Percentiles rank a stretch among this genome's conserved stretches.
Evolutionary conservation across 2,329 filamentous ascomycete species (phyloP).

Genomic region (Dothistroma septosporum): DNA sequence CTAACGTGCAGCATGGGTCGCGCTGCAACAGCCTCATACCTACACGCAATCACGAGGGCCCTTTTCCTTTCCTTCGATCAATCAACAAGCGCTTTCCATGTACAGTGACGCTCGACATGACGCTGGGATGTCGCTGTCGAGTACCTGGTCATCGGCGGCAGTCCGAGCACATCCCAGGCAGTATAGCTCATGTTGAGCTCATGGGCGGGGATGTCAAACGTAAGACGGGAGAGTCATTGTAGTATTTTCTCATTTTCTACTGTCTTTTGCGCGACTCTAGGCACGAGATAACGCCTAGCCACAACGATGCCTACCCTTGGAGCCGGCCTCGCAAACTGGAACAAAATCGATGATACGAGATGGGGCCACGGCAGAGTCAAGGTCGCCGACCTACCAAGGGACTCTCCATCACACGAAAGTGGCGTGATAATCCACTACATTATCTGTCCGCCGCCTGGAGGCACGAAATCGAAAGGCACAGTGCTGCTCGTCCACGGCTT

Average conservation of each 20-base stretch:
- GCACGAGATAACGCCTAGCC: background rate
- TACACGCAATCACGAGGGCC: background rate
- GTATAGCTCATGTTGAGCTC: background rate
- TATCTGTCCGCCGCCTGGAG: conserved; percentile 18
- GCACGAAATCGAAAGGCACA: conserved; percentile 29
- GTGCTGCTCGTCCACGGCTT: conserved; percentile 49
- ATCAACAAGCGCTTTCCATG: background rate
- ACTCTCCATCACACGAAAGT: conserved; percentile 12
- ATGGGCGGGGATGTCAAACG: background rate
- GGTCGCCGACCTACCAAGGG: conserved; percentile 9
- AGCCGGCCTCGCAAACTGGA: conserved; percentile 7
- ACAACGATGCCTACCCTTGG: conserved; percentile 13
- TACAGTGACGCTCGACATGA: background rate
- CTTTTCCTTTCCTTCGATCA: background rate
- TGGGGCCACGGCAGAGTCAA: conserved; percentile 13
- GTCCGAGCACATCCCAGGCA: background rate
- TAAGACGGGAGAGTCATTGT: background rate
- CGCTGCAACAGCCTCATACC: background rate
- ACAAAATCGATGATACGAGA: conserved; percentile 15
- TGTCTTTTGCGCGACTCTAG: background rate
- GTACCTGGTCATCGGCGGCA: background rate
- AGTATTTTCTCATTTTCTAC: background rate
- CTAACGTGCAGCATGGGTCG: background rate
- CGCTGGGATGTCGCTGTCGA: background rate
- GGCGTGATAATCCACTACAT: conserved; percentile 29